Percentiles rank a stretch among this genome's conserved stretches.
These are phyloP conservation scores for Pseudogymnoascus sp. DNA, from an alignment of 2,329 filamentous ascomycete genomes.

Conservation along the genomic window DNA sequence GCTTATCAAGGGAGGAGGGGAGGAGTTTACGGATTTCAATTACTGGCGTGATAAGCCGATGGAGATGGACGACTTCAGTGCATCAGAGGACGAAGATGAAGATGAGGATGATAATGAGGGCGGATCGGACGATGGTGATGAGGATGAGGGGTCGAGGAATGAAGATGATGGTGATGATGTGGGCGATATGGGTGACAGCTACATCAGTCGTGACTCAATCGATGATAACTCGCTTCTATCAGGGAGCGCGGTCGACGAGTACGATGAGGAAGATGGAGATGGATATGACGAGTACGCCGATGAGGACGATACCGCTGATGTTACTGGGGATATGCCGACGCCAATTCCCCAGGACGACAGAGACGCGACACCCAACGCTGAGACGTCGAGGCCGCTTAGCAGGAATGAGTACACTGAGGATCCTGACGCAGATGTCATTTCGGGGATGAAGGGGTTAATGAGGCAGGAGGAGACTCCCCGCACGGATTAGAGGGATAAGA, in stretches of 20 bases:
- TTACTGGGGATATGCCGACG: conserved; percentile 20
- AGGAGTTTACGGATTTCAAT: conserved; percentile 93
- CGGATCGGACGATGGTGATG: conserved; percentile 44
- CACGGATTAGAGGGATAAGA: not conserved
- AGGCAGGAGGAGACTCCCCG: not conserved
- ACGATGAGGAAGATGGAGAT: conserved; percentile 24
- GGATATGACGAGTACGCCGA: conserved; percentile 22
- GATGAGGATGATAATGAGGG: conserved; percentile 37
- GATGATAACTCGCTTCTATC: conserved; percentile 40
- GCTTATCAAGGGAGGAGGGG: conserved; percentile 79
- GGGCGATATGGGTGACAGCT: conserved; percentile 49
- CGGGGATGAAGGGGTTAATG: conserved; percentile 43
- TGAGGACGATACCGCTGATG: conserved; percentile 30
- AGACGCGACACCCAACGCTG: conserved; percentile 16
- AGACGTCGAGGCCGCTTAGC: conserved; percentile 13
- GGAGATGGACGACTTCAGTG: conserved; percentile 82
- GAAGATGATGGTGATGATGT: conserved; percentile 44
- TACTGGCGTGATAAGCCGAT: conserved; percentile 87
- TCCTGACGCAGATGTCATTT: conserved; percentile 50
- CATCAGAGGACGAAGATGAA: conserved; percentile 62
- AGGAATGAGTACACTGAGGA: conserved; percentile 35
- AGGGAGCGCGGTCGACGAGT: conserved; percentile 43
- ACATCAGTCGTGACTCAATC: conserved; percentile 44
- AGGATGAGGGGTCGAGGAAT: conserved; percentile 41
- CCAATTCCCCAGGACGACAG: not conserved